phyloP scores from a whole-genome alignment of 2,329 filamentous ascomycete genomes.

The Fusarium aywerte region DNA sequence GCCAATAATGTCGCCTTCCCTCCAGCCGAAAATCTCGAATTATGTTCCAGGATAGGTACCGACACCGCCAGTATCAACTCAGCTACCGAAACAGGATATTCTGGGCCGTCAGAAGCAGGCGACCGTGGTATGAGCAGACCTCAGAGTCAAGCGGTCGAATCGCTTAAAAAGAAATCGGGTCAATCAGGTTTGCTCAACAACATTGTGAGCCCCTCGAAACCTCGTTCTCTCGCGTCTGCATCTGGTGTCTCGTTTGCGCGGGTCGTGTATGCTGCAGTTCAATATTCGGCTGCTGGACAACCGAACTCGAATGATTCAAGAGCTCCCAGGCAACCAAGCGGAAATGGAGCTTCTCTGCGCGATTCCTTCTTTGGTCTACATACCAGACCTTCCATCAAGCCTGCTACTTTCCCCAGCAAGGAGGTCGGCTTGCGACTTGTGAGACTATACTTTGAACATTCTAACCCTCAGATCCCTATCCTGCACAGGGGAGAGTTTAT shows the following conservation, averaged over 20 bases:
- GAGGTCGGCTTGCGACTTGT: conserved; percentile 78
- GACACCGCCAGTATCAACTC: conserved; percentile 51
- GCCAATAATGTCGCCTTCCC: conserved; percentile 78
- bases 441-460: conserved; percentile 91
- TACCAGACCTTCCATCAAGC: conserved; percentile 86
- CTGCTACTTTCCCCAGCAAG: conserved; percentile 83
- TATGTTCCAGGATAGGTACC: conserved; percentile 62
- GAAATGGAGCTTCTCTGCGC: conserved; percentile 80
- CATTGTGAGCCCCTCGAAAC: conserved; percentile 80
- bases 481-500: conserved; percentile 90
- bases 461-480: conserved; percentile 95
- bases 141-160: conserved; percentile 48
- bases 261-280: conserved; percentile 93
- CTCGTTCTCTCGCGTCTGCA: conserved; percentile 83
- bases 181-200: conserved; percentile 73
- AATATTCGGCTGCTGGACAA: conserved; percentile 72
- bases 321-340: conserved; percentile 39
- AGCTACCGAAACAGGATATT: conserved; percentile 50
- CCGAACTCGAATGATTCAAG: conserved; percentile 58
- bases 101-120: conserved; percentile 49
- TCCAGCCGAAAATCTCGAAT: conserved; percentile 75
- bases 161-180: conserved; percentile 52
- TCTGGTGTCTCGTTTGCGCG: conserved; percentile 94
- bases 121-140: conserved; percentile 43
- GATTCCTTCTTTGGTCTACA: conserved; percentile 98